Evolutionary conservation across 2,329 filamentous ascomycete species (phyloP), one percentile per base, ranked within the genome.

Genomic region (Diaporthe ilicicola): DNA sequence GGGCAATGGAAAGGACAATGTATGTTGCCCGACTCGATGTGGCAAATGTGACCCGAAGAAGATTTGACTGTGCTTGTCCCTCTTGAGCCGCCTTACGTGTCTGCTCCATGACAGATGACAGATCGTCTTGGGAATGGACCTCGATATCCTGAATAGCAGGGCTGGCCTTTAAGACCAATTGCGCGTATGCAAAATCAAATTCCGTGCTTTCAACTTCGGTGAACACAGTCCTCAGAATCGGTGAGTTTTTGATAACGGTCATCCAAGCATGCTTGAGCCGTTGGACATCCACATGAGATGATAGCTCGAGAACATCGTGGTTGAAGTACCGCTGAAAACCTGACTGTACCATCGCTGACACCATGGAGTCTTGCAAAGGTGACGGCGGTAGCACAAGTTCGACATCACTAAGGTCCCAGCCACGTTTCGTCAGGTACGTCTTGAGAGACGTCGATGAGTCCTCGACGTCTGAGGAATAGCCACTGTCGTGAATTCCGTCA

Each of bases 301-400:
- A 77, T 2, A 98, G 74, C 73, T 90, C 86, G 27, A 97, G 83
- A 2, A 95, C 81, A 75, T 97, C 93, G 70, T 96, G 91, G 73
- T 97, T 97, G 83, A 94, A 97, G 78, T 98, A 98, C 73, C 90
- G 88, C 13, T 85, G 82, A 75, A 92, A 95, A 3, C 89, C 85
- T 0, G 94, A 96, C 19, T 89, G 85, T 0, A 94, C 74, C 93
- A 97, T 97, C 72, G 94, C 92, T 0, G 91, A 90, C 3, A 97
- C 83, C 90, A 98, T 94, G 1, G 92, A 91, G 79, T 98, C 94
- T 81, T 98, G 95, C 6, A 97, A 85, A 8, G 94, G 91, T 0
- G 95, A 97, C 0, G 92, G 87, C 0, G 94, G 94, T 2, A 96
- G 81, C 3, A 95, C 81, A 4, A 84, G 79, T 64, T 93, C 88